Conservation (phyloP, 1,284 basidiomycete species). For the Naganishia liquefaciens region DNA sequence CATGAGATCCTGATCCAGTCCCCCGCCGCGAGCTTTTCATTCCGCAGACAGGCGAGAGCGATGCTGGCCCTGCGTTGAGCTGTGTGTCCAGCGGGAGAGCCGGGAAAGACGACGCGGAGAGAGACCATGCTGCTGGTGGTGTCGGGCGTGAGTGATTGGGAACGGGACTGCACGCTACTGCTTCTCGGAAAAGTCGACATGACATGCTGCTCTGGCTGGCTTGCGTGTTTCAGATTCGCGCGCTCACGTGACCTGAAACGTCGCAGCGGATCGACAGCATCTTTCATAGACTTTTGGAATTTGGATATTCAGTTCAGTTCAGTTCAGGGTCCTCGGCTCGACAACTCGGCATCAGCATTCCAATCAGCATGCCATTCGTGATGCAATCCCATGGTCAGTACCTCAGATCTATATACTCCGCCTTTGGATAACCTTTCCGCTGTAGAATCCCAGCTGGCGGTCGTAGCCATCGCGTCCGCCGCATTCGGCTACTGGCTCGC, state of each 20-base stretch:
- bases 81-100: conserved; percentile 3
- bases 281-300: background rate
- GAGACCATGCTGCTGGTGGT: background rate
- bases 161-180: background rate
- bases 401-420: background rate
- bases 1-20: conserved; percentile 44
- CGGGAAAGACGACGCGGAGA: conserved; percentile 1
- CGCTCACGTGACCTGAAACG: conserved; percentile 19
- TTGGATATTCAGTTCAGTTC: background rate
- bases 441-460: conserved; percentile 19
- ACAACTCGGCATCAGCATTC: no score
- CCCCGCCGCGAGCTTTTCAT: conserved; percentile 48
- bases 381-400: conserved; percentile 17
- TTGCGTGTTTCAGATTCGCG: conserved; percentile 12
- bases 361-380: background rate
- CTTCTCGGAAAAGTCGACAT: background rate
- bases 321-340: no score
- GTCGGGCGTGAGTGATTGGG: background rate
- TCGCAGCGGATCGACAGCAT: background rate
- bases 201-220: no score
- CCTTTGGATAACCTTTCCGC: no score
- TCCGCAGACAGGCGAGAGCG: conserved; percentile 45
- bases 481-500: conserved; percentile 24
- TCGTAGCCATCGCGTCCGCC: conserved; percentile 21
- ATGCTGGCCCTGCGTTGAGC: conserved; percentile 43